Percentiles rank a stretch among this genome's conserved stretches.
Evolutionary conservation across 2,329 filamentous ascomycete genomes (phyloP).

Genomic region (Gremmenia infestans): DNA sequence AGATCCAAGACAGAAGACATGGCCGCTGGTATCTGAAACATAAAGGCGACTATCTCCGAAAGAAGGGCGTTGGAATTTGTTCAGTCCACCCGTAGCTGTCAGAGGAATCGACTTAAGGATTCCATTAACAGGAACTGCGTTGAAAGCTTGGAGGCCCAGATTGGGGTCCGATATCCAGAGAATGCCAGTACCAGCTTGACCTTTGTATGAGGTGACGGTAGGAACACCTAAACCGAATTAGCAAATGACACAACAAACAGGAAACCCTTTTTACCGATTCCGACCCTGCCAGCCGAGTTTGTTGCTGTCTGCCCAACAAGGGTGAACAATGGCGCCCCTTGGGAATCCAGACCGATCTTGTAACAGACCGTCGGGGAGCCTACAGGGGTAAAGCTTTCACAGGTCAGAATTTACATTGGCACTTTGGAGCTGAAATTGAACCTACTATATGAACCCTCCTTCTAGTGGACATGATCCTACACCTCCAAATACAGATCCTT

Average conservation of each 20-base stretch:
- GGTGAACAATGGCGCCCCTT: conserved; percentile 33
- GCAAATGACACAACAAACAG: neutral
- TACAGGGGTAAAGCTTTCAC: conserved; percentile 34
- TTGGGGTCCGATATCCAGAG: conserved; percentile 38
- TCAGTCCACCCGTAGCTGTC: conserved; percentile 34
- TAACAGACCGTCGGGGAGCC: conserved; percentile 28
- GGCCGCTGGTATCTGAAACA: conserved; percentile 32
- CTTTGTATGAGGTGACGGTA: conserved; percentile 36
- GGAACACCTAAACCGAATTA: conserved; percentile 19
- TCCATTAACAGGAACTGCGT: conserved; percentile 36
- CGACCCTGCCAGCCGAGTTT: conserved; percentile 28
- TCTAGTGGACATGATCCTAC: conserved; percentile 45
- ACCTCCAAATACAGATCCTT: conserved; percentile 43
- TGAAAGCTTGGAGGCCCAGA: conserved; percentile 36
- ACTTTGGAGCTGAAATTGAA: neutral
- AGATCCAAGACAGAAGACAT: conserved; percentile 34
- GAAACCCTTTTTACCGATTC: conserved; percentile 18
- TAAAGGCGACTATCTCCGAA: conserved; percentile 40
- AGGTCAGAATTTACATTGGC: neutral
- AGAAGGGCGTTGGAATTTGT: conserved; percentile 36
- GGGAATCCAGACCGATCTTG: conserved; percentile 31
- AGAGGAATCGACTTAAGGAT: conserved; percentile 33
- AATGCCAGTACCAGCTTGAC: conserved; percentile 35
- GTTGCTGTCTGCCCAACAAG: conserved; percentile 27
- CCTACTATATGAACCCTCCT: conserved; percentile 42